Conservation (phyloP, 2,329 filamentous ascomycete genomes). For the Mycosphaerella arachidis region DNA sequence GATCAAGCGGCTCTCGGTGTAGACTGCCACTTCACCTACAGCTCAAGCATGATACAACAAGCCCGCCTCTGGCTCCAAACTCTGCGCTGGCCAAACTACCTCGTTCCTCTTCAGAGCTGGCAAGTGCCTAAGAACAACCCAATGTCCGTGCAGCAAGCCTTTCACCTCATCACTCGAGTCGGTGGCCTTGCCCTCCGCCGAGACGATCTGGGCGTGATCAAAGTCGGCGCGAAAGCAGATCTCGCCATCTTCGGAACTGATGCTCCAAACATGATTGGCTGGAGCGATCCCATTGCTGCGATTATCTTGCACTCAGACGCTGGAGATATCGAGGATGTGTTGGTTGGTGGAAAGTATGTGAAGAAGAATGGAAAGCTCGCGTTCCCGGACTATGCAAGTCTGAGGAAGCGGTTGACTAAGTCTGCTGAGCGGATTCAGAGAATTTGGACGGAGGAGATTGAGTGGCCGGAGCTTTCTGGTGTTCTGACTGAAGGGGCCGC, state of each 20-base stretch:
- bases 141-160: conserved; percentile 52
- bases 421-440: neutral
- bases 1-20: conserved; percentile 4
- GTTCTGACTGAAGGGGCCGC: neutral
- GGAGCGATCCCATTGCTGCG: conserved; percentile 52
- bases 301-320: conserved; percentile 52
- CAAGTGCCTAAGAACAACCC: conserved; percentile 46
- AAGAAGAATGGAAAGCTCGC: conserved; percentile 39
- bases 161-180: conserved; percentile 50
- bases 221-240: conserved; percentile 50
- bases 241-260: conserved; percentile 50
- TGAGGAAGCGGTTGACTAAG: neutral
- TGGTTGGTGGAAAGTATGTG: conserved; percentile 46
- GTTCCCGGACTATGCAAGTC: neutral
- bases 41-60: conserved; percentile 38
- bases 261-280: conserved; percentile 48
- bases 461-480: neutral
- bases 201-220: conserved; percentile 48
- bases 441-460: neutral
- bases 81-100: conserved; percentile 39
- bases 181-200: conserved; percentile 50
- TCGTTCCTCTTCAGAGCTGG: conserved; percentile 39
- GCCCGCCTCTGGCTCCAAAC: conserved; percentile 53
- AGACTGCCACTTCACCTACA: conserved; percentile 13
- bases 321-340: conserved; percentile 48